Base-by-base conservation (phyloP, 257 asterid species). In the Nicotiana tomentosiformis region DNA sequence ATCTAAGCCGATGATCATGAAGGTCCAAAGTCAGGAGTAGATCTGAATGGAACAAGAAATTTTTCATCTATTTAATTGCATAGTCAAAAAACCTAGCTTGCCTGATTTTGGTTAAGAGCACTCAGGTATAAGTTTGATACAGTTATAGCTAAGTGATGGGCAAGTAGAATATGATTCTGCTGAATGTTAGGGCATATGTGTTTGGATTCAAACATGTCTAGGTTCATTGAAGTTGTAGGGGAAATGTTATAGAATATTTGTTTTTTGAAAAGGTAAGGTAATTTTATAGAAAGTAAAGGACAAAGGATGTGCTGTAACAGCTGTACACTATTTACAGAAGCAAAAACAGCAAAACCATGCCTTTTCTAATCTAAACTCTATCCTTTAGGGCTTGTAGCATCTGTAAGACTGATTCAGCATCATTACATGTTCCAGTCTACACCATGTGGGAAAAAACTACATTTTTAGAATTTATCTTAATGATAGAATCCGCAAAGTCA, bases 401-500 rank as follows among this genome's bases (percentile, higher is more conserved):
- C 55, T 67, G 77, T 35, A 35, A 67, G 53, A 16, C 77, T 35
- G 77, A 35, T 17, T 33, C 55, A 35, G 37, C 4, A 67, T 67
- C 30, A 35, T 67, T 35, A 67, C 53, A 18, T 35, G 16, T 67
- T 57, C 30, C 77, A 35, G 39, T 18, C 77, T 67, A 35, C 53
- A 67, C 55, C 77, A 35, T 67, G 55, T 33, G 77, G 29, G 9
- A 35, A 67, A 67, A 67, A 35, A 35, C 53, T 4, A 35, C 53
- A 57, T 7, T 16, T 67, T 67, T 35, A 67, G 77, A 18, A 67
- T 14, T 35, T 67, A 17, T 17, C 77, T 67, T 35, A 67, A 17
- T 35, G 17, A 67, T 67, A 67, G 29, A 67, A 67, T 17, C 77
- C 39, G 77, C 77, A 68, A 18, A 68, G 77, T 67, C 77, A 68